Percentiles rank a stretch among this genome's conserved stretches.
Conservation (phyloP, 2,329 filamentous ascomycete species). For the Fonsecaea multimorphosa region DNA sequence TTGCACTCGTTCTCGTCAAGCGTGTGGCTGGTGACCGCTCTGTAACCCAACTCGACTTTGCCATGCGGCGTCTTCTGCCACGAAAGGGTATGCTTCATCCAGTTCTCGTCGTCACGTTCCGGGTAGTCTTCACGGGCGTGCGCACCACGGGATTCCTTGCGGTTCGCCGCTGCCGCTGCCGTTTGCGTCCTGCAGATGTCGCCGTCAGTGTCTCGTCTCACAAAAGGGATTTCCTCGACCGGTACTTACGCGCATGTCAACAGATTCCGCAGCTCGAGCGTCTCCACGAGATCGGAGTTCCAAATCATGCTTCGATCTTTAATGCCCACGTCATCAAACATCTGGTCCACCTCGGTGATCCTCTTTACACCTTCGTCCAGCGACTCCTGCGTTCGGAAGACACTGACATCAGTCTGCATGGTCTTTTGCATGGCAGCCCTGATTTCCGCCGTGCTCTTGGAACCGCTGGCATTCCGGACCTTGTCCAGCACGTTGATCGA, state of each 20-base stretch:
- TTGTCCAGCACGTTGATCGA: constrained; percentile 70
- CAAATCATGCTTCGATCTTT: constrained; percentile 97
- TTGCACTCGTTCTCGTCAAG: constrained; percentile 97
- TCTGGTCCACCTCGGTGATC: constrained; percentile 78
- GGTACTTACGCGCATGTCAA: constrained; percentile 88
- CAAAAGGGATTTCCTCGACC: too few species aligned
- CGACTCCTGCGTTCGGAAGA: constrained; percentile 84
- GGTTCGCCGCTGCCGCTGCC: constrained; percentile 84
- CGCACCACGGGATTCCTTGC: constrained; percentile 96
- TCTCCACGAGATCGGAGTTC: constrained; percentile 94
- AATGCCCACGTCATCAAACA: constrained; percentile 77
- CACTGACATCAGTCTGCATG: constrained; percentile 91
- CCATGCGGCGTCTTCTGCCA: constrained; percentile 94
- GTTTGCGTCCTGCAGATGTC: constrained; percentile 66
- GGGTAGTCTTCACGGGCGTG: constrained; percentile 97
- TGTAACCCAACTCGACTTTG: constrained; percentile 84
- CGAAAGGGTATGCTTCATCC: constrained; percentile 99
- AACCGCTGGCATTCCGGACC: constrained; percentile 76
- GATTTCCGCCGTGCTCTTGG: constrained; percentile 81
- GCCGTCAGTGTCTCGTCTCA: background rate
- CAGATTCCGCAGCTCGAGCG: constrained; percentile 91
- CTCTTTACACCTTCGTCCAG: constrained; percentile 83
- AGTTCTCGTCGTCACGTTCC: constrained; percentile 91
- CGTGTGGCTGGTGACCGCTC: constrained; percentile 79
- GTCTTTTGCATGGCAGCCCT: constrained; percentile 88